phyloP scores from a whole-genome alignment of 1,284 basidiomycete species.

The Inonotus obliquus region DNA sequence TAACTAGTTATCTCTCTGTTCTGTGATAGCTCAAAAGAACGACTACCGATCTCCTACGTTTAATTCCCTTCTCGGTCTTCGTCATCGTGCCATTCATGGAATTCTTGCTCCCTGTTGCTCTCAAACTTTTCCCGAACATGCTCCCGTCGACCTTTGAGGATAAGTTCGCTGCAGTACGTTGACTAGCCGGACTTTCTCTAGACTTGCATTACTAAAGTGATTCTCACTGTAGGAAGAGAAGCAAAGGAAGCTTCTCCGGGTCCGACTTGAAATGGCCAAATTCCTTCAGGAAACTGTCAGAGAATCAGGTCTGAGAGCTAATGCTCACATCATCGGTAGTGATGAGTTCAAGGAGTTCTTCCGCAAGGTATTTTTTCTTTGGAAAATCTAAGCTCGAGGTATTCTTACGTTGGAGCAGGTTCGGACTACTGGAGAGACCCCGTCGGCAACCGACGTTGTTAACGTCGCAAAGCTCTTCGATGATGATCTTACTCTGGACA shows the following conservation, averaged over 20 bases:
- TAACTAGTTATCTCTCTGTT: not conserved
- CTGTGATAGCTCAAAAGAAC: constrained; percentile 80
- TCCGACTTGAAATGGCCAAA: constrained; percentile 98
- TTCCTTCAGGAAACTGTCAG: constrained; percentile 97
- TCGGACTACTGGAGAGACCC: constrained; percentile 91
- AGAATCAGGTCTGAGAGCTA: constrained; percentile 90
- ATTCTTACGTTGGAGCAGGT: constrained; percentile 45
- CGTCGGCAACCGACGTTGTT: constrained; percentile 85
- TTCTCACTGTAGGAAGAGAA: constrained; percentile 78
- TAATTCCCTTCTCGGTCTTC: constrained; percentile 95
- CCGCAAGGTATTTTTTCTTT: constrained; percentile 65
- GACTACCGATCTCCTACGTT: constrained; percentile 86
- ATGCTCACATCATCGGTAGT: constrained; percentile 85
- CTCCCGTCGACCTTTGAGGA: constrained; percentile 98
- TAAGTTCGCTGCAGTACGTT: constrained; percentile 82
- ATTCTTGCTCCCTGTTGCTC: constrained; percentile 90
- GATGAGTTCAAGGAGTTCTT: constrained; percentile 99
- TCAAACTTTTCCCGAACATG: constrained; percentile 99
- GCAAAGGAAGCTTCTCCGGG: constrained; percentile 90
- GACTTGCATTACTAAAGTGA: not conserved
- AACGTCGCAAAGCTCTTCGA: constrained; percentile 96
- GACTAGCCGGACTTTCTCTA: not conserved
- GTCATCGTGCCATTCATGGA: constrained; percentile 98
- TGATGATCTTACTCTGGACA: constrained; percentile 97
- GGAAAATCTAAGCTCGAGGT: not conserved